Evolutionary conservation across 352 stramenopile genomes (phyloP), one percentile per base, ranked within the genome.

Genomic region (Phytophthora capsici): DNA sequence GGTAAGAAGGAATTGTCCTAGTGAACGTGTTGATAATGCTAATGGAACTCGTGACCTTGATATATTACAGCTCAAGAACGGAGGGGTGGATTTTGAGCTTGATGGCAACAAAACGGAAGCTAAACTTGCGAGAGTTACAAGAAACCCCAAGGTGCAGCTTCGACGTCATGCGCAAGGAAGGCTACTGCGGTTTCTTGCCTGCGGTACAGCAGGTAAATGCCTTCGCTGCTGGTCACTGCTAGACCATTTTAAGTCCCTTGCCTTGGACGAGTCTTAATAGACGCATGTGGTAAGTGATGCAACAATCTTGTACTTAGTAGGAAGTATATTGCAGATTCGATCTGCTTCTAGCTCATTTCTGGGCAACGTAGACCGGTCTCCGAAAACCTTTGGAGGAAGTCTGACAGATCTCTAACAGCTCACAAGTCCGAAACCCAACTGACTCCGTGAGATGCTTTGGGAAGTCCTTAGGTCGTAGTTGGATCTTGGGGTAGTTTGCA

Each of bases 381-480:
- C 75, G 76, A 38, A 94, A 94, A 23, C 86, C 86, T 23, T 92
- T 91, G 2, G 75, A 74, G 4, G 82, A 88, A 55, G 86, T 94
- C 56, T 88, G 81, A 45, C 84, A 93, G 5, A 93, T 78, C 53
- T 92, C 77, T 22, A 94, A 67, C 37, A 93, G 86, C 51, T 80
- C 76, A 52, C 83, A 91, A 34, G 67, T 88, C 38, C 65, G 71
- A 45, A 94, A 94, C 5, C 86, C 86, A 8, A 92, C 65, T 2
- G 59, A 78, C 2, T 87, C 71, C 6, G 76, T 63, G 23, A 94
- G 72, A 63, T 82, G 82, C 12, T 60, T 55, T 2, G 81, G 77
- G 55, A 94, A 94, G 57, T 91, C 80, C 66, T 91, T 92, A 2
- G 84, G 86, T 17, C 86, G 82, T 53, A 94, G 54, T 40, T 82